Base-by-base conservation (phyloP, 176 grass and related monocot genomes). In the Rhynchospora breviuscula region DNA sequence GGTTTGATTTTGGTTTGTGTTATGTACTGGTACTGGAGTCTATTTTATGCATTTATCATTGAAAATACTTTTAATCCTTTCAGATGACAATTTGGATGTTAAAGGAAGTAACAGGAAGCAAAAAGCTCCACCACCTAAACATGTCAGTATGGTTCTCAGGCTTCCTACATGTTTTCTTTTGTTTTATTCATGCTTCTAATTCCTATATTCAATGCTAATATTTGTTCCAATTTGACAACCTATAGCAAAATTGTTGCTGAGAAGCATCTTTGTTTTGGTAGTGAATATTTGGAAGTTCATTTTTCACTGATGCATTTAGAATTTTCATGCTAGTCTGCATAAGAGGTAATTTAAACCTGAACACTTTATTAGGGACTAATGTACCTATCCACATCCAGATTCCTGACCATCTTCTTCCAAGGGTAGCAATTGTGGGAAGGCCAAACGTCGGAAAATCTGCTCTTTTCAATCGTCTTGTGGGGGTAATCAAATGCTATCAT, bases 391-490 rank as follows among this genome's bases (percentile, higher is more conserved):
- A 52, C 69, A 83, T 84, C 67, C 87, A 98, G 92, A 87, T 98
- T 63, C 90, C 90, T 67, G 95, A 98, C 79, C 85, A 67, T 89
- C 86, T 86, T 90, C 92, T 98, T 84, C 92, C 95, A 4, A 94
- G 85, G 59, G 90, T 98, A 82, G 87, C 92, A 23, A 90, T 94
- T 76, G 90, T 98, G 88, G 95, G 95, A 48, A 89, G 90, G 58
- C 95, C 92, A n/a, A 98, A 98, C 84, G 95, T 98, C 46, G 90
- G 90, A 84, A 98, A 94, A 94, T 94, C 95, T 66, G 95, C 92
- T 10, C 84, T 98, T 6, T 98, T 98, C 88, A 94, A 98, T 48
- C 84, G 95, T 63, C 95, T 98, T 79, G 89, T 98, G 10, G 95
- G 95, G 90, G 95, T 98, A 94, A 72, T 76, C 66, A 58, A 48